Percentiles rank a stretch among this genome's conserved stretches.
These are phyloP conservation scores for Phytophthora pisi DNA, from an alignment of 352 stramenopile species.

Conservation along the genomic window DNA sequence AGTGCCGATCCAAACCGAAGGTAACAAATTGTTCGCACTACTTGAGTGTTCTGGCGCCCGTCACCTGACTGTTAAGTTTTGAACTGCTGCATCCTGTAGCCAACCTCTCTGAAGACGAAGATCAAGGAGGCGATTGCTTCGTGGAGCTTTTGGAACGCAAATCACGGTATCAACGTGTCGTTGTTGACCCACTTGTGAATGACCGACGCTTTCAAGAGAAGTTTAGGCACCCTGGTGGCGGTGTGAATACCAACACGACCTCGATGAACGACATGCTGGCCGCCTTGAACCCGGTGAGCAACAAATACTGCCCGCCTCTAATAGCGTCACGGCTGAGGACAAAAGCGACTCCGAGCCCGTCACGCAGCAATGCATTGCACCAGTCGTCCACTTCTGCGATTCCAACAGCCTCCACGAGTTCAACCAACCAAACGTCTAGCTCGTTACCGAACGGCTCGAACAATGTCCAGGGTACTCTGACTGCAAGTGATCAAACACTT, in stretches of 20 bases:
- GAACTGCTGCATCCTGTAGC: neutral
- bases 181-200: conserved; percentile 60
- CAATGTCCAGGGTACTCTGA: neutral
- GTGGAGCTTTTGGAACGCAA: conserved; percentile 65
- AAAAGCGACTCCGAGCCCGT: neutral
- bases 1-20: conserved; percentile 28
- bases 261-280: conserved; percentile 50
- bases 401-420: neutral
- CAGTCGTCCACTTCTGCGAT: neutral
- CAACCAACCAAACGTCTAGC: conserved; percentile 15
- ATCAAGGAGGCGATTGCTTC: conserved; percentile 48
- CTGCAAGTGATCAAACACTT: conserved; percentile 8
- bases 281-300: conserved; percentile 49
- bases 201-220: conserved; percentile 70
- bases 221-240: conserved; percentile 40
- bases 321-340: conserved; percentile 52
- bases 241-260: conserved; percentile 26
- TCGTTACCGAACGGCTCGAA: neutral
- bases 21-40: conserved; percentile 11
- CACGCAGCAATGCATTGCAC: neutral
- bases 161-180: conserved; percentile 53
- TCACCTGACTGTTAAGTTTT: neutral
- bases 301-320: conserved; percentile 64
- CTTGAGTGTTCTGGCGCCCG: neutral
- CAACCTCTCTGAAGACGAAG: conserved; percentile 32